These are phyloP conservation scores for Kwoniella sp. DNA, from an alignment of 768 basidiomycete genomes.

Conservation along the genomic window DNA sequence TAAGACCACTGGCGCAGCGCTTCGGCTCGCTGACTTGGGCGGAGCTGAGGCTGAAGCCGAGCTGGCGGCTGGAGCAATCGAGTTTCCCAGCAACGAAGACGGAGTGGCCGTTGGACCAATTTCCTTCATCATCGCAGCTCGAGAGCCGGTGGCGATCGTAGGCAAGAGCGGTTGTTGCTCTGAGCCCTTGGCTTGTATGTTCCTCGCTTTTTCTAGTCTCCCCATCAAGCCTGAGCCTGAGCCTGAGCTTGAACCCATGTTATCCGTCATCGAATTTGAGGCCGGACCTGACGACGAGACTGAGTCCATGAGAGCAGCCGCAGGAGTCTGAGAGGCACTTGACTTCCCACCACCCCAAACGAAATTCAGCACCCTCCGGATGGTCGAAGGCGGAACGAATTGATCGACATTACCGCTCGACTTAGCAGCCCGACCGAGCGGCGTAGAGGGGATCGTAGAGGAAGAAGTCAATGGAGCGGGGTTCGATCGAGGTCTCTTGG, in stretches of 20 bases:
- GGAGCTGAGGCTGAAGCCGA: conserved; percentile 5
- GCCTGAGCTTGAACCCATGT: background rate
- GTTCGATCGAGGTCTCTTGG: conserved; percentile 11
- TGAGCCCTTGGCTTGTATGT: conserved; percentile 1
- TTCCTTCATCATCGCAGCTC: background rate
- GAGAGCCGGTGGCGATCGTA: no score
- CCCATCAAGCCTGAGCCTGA: background rate
- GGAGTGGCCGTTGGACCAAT: background rate
- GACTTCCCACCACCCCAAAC: conserved; percentile 26
- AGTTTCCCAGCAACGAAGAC: background rate
- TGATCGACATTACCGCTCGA: background rate
- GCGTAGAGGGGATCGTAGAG: background rate
- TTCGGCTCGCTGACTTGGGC: background rate
- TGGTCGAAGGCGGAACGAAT: conserved; percentile 37
- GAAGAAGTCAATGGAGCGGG: background rate
- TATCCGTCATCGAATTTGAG: background rate
- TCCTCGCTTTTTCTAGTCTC: background rate
- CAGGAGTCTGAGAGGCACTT: background rate
- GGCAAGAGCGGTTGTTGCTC: conserved; percentile 10
- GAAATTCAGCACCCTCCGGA: conserved; percentile 36
- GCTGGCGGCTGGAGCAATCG: background rate
- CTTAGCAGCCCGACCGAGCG: background rate
- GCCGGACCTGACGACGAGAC: background rate
- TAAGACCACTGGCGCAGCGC: background rate
- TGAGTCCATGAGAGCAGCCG: background rate